phyloP scores from a whole-genome alignment of 2,329 filamentous ascomycete species.

The Pseudocercospora macadamiae region DNA sequence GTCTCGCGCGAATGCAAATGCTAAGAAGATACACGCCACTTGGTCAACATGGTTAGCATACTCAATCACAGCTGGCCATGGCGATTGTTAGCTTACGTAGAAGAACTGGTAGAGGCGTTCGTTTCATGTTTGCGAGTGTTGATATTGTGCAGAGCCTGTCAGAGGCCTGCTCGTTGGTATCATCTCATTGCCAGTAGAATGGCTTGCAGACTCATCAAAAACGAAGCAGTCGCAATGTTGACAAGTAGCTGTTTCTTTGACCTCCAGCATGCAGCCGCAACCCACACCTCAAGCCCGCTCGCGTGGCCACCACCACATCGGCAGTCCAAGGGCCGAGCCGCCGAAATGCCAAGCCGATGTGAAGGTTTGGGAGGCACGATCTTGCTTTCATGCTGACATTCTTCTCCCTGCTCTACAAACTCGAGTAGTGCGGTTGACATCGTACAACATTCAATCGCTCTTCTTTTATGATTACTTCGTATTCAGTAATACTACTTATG shows the following conservation, averaged over 20 bases:
- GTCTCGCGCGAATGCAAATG: conserved; percentile 22
- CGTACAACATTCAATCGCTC: too few species aligned
- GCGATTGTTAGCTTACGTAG: conserved; percentile 14
- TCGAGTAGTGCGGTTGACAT: too few species aligned
- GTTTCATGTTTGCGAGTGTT: conserved; percentile 10
- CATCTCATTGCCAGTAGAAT: neutral
- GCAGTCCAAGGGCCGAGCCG: neutral
- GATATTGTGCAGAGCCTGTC: neutral
- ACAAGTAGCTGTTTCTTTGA: conserved; percentile 1
- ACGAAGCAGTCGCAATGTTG: neutral
- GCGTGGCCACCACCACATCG: neutral
- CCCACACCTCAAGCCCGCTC: neutral
- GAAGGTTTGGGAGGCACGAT: neutral
- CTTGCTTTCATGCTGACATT: too few species aligned
- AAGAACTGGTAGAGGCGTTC: conserved; percentile 18
- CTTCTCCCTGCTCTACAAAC: too few species aligned
- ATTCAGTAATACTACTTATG: too few species aligned
- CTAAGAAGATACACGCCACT: conserved; percentile 25
- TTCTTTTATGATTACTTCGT: too few species aligned
- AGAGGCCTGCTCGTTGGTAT: neutral
- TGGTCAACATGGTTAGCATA: neutral
- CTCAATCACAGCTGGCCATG: neutral
- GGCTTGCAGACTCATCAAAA: neutral
- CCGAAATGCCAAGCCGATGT: neutral
- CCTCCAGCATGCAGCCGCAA: neutral